Percentiles rank a stretch among this genome's conserved stretches.
phyloP scores from a whole-genome alignment of 352 stramenopile genomes.

The Globisporangium canariense region DNA sequence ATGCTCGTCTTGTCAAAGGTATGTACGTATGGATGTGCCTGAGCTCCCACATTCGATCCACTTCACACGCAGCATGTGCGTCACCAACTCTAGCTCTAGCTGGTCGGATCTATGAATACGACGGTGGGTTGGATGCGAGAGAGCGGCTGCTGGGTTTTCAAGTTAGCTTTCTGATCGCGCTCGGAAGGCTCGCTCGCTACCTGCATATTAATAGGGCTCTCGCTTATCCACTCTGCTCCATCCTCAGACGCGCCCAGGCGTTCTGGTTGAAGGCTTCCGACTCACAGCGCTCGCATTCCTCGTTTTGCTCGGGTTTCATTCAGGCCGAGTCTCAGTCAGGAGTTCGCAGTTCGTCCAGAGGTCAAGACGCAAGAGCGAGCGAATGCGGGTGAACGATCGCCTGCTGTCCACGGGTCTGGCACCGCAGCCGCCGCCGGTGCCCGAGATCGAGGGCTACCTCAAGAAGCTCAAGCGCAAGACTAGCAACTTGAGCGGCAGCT shows the following conservation, averaged over 20 bases:
- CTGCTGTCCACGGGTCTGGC: constrained; percentile 17
- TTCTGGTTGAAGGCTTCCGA: not conserved
- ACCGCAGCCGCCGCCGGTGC: constrained; percentile 47
- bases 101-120: too few relatives aligned
- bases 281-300: not conserved
- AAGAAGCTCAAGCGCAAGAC: constrained; percentile 89
- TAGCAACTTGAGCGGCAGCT: constrained; percentile 67
- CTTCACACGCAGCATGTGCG: too few relatives aligned
- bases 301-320: not conserved
- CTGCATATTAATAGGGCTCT: not conserved
- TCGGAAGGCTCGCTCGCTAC: not conserved
- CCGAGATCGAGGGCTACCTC: constrained; percentile 82
- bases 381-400: constrained; percentile 9
- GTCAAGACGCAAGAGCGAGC: too few relatives aligned
- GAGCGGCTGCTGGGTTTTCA: not conserved
- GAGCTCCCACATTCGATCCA: too few relatives aligned
- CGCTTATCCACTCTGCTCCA: not conserved
- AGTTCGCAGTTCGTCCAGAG: not conserved
- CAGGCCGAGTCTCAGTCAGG: not conserved
- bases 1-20: too few relatives aligned
- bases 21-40: too few relatives aligned
- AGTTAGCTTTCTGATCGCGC: not conserved
- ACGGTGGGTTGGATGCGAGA: too few relatives aligned
- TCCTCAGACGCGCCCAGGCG: not conserved
- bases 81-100: too few relatives aligned